phyloP scores from a whole-genome alignment of 2,329 filamentous ascomycete genomes.

The Aspergillus fijiensis region DNA sequence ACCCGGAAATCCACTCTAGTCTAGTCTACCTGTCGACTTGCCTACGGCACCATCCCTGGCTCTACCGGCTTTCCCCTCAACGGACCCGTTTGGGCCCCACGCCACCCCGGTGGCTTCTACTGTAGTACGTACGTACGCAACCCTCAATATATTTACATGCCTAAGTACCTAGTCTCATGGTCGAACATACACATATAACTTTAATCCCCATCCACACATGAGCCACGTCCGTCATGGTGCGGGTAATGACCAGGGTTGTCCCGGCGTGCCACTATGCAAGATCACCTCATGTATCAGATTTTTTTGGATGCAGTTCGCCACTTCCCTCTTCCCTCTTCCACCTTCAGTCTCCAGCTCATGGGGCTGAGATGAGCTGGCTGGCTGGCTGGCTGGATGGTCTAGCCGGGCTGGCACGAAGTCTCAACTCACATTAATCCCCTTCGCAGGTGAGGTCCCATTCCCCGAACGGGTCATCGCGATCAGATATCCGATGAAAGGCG shows the following conservation, averaged over 20 bases:
- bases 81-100: neutral
- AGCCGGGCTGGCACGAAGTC: neutral
- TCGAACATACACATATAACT: neutral
- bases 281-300: constrained; percentile 11
- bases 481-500: neutral
- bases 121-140: constrained; percentile 5
- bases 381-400: neutral
- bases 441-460: too few species aligned
- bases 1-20: neutral
- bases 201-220: neutral
- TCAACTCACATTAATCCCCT: neutral
- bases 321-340: neutral
- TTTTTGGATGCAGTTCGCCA: neutral
- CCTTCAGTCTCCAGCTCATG: neutral
- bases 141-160: neutral
- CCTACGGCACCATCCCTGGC: constrained; percentile 6
- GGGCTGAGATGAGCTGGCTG: neutral
- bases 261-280: constrained; percentile 9
- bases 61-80: constrained; percentile 8
- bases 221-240: constrained; percentile 5
- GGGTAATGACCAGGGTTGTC: constrained; percentile 6
- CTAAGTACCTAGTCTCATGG: neutral
- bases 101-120: constrained; percentile 1
- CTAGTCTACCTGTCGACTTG: constrained; percentile 9
- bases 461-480: neutral